A percentile compares a stretch with the other conserved stretches of the same genome.
Conservation (phyloP, 208 protist genomes). For the Leishmania amazonensis region DNA sequence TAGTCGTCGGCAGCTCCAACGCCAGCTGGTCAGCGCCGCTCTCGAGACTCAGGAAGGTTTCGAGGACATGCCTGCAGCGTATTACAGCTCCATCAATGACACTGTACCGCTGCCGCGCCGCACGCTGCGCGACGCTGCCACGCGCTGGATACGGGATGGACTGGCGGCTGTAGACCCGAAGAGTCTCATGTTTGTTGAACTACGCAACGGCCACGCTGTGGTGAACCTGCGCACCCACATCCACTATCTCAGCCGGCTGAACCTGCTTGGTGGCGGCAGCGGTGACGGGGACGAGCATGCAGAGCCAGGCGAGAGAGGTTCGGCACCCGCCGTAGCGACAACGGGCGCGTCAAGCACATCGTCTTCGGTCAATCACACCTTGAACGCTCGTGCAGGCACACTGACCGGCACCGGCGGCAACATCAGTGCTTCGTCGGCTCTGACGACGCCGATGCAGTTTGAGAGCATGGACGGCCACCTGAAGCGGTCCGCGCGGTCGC, state of each 20-base stretch:
- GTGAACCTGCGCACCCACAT: constrained; percentile 31
- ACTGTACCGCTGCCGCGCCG: constrained; percentile 3
- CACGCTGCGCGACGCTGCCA: constrained; percentile 12
- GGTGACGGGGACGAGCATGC: neutral
- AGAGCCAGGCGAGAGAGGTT: neutral
- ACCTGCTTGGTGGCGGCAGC: neutral
- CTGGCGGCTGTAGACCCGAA: constrained; percentile 14
- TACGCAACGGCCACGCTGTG: constrained; percentile 21
- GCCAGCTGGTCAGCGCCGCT: constrained; percentile 22
- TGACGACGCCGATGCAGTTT: constrained; percentile 2
- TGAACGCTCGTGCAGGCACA: neutral
- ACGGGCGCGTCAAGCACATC: neutral
- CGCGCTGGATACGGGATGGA: constrained; percentile 15
- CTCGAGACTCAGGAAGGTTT: constrained; percentile 7
- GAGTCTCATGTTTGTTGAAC: constrained; percentile 26
- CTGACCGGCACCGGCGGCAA: neutral
- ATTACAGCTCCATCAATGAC: neutral
- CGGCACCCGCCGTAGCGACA: neutral
- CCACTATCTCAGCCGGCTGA: constrained; percentile 25
- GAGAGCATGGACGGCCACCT: constrained; percentile 18
- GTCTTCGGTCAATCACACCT: neutral
- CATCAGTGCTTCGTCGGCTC: neutral
- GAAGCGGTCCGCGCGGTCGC: constrained; percentile 13
- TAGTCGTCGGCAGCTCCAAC: constrained; percentile 23
- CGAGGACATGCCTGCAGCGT: constrained; percentile 21